A percentile compares a stretch with the other conserved stretches of the same genome.
These are phyloP conservation scores for Saccharomyces hybrid DNA, from an alignment of 1,139 yeast species.

Conservation along the genomic window DNA sequence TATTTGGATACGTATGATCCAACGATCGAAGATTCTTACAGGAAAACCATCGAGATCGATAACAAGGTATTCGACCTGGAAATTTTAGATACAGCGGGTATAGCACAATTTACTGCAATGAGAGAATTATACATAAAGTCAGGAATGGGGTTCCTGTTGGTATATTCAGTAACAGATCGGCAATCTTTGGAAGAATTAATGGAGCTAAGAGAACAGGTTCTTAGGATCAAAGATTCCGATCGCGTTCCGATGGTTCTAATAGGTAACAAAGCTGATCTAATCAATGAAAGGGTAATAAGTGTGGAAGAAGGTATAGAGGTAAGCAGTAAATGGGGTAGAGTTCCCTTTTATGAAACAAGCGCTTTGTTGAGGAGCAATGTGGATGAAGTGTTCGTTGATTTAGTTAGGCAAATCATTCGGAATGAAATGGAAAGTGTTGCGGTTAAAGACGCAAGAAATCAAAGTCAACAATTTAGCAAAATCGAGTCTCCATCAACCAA, in stretches of 20 bases:
- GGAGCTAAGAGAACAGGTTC: not conserved
- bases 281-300: conserved; percentile 64
- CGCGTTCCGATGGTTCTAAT: conserved; percentile 77
- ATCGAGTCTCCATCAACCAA: not conserved
- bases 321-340: conserved; percentile 80
- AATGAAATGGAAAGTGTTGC: conserved; percentile 41
- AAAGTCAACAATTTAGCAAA: conserved; percentile 1
- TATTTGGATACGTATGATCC: conserved; percentile 96
- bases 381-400: conserved; percentile 81
- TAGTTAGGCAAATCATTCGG: conserved; percentile 81
- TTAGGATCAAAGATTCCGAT: conserved; percentile 70
- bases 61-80: conserved; percentile 88
- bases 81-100: conserved; percentile 95
- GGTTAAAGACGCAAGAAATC: conserved; percentile 10
- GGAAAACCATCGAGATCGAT: conserved; percentile 87
- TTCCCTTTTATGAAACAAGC: conserved; percentile 88
- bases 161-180: conserved; percentile 84
- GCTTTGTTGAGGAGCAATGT: conserved; percentile 89
- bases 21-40: conserved; percentile 92
- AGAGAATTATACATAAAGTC: conserved; percentile 85
- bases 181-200: conserved; percentile 71
- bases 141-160: conserved; percentile 79
- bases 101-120: conserved; percentile 94
- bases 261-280: conserved; percentile 82
- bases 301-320: conserved; percentile 76